A percentile compares a stretch with the other conserved stretches of the same genome.
These are phyloP conservation scores for Papiliotrema nemorosa DNA, from an alignment of 1,284 basidiomycete genomes.

Conservation along the genomic window DNA sequence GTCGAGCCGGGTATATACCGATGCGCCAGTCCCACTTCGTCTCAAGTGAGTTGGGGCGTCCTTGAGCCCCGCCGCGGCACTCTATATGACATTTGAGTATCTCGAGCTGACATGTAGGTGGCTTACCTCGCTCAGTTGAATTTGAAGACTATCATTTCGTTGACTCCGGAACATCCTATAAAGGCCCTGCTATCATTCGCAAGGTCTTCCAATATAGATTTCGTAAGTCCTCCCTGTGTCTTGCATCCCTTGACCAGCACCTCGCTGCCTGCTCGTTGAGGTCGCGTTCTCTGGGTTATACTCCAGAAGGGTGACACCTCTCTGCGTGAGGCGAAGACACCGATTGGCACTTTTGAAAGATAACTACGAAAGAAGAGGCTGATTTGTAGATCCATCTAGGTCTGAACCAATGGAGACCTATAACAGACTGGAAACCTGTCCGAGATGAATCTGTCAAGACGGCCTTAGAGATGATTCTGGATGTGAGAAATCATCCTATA, in stretches of 20 bases:
- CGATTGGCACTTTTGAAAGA: too few species aligned
- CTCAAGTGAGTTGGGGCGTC: conserved; percentile 40
- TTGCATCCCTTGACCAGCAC: too few species aligned
- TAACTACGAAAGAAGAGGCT: not conserved
- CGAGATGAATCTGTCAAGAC: conserved; percentile 45
- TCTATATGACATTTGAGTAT: too few species aligned
- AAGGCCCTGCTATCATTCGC: conserved; percentile 32
- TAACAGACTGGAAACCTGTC: conserved; percentile 44
- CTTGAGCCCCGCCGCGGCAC: too few species aligned
- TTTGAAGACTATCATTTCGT: conserved; percentile 41
- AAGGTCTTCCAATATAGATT: conserved; percentile 24
- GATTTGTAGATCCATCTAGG: conserved; percentile 40
- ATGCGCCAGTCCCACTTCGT: conserved; percentile 38
- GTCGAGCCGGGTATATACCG: conserved; percentile 44
- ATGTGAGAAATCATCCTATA: conserved; percentile 36
- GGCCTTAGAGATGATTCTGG: conserved; percentile 42
- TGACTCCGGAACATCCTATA: conserved; percentile 45
- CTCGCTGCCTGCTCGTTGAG: too few species aligned
- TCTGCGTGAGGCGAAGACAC: too few species aligned
- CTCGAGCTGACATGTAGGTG: conserved; percentile 21
- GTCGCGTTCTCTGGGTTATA: too few species aligned
- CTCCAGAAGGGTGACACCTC: too few species aligned
- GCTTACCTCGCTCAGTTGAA: conserved; percentile 38
- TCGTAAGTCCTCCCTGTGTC: conserved; percentile 30
- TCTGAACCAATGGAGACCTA: conserved; percentile 36